phyloP scores from a whole-genome alignment of 768 basidiomycete genomes.

The Trametes cinnabarina region DNA sequence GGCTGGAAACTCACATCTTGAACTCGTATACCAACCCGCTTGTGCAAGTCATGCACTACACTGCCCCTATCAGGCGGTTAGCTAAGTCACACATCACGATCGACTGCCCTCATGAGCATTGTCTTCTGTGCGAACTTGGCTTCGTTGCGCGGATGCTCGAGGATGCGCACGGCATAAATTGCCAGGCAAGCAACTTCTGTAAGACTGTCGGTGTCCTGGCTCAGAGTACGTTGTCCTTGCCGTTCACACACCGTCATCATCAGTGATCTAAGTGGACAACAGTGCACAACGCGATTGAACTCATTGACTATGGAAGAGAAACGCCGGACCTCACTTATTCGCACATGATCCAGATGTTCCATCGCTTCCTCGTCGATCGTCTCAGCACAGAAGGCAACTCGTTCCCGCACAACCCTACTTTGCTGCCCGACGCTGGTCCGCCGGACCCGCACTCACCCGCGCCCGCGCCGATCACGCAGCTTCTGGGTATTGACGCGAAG shows the following conservation, averaged over 20 bases:
- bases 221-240: constrained; percentile 53
- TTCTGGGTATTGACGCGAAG: constrained; percentile 77
- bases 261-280: not conserved
- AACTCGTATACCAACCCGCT: constrained; percentile 96
- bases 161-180: constrained; percentile 91
- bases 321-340: constrained; percentile 73
- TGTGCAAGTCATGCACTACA: constrained; percentile 88
- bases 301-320: constrained; percentile 86
- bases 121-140: constrained; percentile 91
- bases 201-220: constrained; percentile 87
- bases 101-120: constrained; percentile 87
- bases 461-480: constrained; percentile 78
- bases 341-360: constrained; percentile 91
- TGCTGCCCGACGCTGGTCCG: constrained; percentile 33
- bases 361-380: constrained; percentile 88
- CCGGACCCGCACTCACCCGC: constrained; percentile 33
- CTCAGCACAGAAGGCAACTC: constrained; percentile 71
- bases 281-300: constrained; percentile 79
- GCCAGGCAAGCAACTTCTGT: constrained; percentile 96
- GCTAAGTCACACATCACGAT: constrained; percentile 92
- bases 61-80: constrained; percentile 67
- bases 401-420: constrained; percentile 55
- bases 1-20: constrained; percentile 93
- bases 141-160: constrained; percentile 95
- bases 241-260: not conserved